A percentile compares a stretch with the other conserved stretches of the same genome.
These are phyloP conservation scores for Haplosporangium sp. DNA, from an alignment of 371 early-diverging fungal species.

Conservation along the genomic window DNA sequence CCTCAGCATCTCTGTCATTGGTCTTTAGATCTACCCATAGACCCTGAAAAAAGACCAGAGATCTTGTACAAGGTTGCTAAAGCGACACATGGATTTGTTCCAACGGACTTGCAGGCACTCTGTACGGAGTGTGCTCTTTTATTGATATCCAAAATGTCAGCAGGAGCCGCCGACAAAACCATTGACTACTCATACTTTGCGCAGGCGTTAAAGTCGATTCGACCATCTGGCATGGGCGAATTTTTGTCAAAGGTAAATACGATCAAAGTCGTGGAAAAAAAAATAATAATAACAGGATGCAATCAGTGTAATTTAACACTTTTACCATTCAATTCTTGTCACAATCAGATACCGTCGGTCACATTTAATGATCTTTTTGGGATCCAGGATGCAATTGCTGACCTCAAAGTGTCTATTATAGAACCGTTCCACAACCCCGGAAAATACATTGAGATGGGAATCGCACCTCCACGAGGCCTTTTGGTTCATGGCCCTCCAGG, in stretches of 20 bases:
- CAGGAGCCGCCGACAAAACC: neutral
- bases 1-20: neutral
- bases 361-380: slow-evolving; percentile 77
- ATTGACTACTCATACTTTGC: slow-evolving; percentile 59
- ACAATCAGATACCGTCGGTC: slow-evolving; percentile 65
- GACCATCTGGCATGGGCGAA: slow-evolving; percentile 73
- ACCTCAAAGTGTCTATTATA: slow-evolving; percentile 73
- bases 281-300: neutral
- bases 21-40: slow-evolving; percentile 65
- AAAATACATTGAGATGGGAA: slow-evolving; percentile 86
- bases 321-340: neutral
- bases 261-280: neutral
- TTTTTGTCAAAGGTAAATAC: slow-evolving; percentile 61
- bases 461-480: slow-evolving; percentile 95
- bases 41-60: slow-evolving; percentile 55
- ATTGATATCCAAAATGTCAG: slow-evolving; percentile 55
- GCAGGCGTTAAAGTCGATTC: slow-evolving; percentile 57
- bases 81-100: slow-evolving; percentile 94
- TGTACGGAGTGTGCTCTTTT: slow-evolving; percentile 66
- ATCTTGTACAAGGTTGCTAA: slow-evolving; percentile 87
- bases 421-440: slow-evolving; percentile 90
- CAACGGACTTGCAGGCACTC: slow-evolving; percentile 79
- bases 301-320: neutral
- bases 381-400: slow-evolving; percentile 70
- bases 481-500: slow-evolving; percentile 99